Percentiles rank a stretch among this genome's conserved stretches.
Evolutionary conservation across 768 basidiomycete species (phyloP).

Genomic region (Mycena venus): DNA sequence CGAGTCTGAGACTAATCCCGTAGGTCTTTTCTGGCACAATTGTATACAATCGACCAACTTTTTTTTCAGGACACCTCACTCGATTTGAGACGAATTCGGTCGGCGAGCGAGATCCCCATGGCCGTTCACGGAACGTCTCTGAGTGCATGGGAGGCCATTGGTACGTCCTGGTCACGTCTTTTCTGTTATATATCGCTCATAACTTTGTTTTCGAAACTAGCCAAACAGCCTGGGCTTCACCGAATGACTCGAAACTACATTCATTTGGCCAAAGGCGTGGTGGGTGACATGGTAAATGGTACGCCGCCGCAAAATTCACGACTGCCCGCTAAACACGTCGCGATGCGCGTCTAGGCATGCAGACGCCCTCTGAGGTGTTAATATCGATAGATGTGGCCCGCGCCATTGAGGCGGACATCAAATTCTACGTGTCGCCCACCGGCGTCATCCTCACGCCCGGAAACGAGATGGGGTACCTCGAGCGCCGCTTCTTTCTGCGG

Average conservation of each 20-base stretch:
- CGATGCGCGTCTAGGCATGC: conserved; percentile 49
- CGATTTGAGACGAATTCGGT: conserved; percentile 55
- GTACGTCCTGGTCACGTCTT: conserved; percentile 47
- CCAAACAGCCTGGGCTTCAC: conserved; percentile 63
- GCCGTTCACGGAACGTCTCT: conserved; percentile 75
- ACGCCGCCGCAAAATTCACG: neutral
- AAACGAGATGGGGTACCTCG: conserved; percentile 64
- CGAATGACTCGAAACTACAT: conserved; percentile 81
- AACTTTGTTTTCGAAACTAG: conserved; percentile 45
- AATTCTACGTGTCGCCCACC: conserved; percentile 72
- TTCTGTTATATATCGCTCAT: neutral
- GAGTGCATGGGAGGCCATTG: conserved; percentile 67
- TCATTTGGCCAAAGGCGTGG: conserved; percentile 75
- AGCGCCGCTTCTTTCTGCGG: conserved; percentile 65
- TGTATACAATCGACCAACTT: neutral
- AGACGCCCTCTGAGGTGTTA: conserved; percentile 69
- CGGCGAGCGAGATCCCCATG: conserved; percentile 62
- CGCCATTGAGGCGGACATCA: conserved; percentile 64
- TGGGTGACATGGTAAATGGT: conserved; percentile 72
- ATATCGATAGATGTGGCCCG: conserved; percentile 75
- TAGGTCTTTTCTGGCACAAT: conserved; percentile 33
- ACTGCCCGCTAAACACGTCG: neutral
- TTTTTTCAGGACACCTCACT: conserved; percentile 55
- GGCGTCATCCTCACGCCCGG: conserved; percentile 81
- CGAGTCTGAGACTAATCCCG: conserved; percentile 56